Evolutionary conservation across 208 protist genomes (phyloP).

Genomic region (Giardia duodenalis): DNA sequence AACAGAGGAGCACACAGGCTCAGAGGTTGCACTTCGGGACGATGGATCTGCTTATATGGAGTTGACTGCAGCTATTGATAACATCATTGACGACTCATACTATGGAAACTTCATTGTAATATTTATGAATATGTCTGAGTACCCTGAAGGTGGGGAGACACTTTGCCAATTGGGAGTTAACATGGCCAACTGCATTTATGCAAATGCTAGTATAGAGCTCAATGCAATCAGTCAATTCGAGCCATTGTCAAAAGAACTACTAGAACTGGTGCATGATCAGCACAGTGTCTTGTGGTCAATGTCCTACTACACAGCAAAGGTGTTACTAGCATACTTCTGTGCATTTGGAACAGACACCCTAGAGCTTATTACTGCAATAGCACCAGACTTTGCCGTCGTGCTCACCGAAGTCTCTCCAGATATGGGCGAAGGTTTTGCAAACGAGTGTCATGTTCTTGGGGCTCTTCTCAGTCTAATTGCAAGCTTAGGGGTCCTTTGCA

Average conservation of each 20-base stretch:
- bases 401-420: slow-evolving; percentile 1
- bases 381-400: not conserved
- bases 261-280: not conserved
- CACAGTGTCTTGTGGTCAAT: not conserved
- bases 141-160: not conserved
- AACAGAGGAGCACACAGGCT: not conserved
- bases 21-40: not conserved
- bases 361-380: not conserved
- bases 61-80: not conserved
- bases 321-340: not conserved
- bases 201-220: not conserved
- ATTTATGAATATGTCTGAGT: not conserved
- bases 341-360: not conserved
- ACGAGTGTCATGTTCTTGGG: not conserved
- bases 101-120: not conserved
- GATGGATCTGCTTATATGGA: not conserved
- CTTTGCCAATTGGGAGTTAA: slow-evolving; percentile 7
- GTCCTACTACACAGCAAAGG: not conserved
- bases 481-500: not conserved
- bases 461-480: not conserved
- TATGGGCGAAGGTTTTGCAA: not conserved
- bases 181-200: slow-evolving; percentile 1
- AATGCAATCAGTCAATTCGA: not conserved
- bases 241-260: not conserved
- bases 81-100: not conserved